phyloP scores from a whole-genome alignment of 331 rosid species.

The Malus hybrid region DNA sequence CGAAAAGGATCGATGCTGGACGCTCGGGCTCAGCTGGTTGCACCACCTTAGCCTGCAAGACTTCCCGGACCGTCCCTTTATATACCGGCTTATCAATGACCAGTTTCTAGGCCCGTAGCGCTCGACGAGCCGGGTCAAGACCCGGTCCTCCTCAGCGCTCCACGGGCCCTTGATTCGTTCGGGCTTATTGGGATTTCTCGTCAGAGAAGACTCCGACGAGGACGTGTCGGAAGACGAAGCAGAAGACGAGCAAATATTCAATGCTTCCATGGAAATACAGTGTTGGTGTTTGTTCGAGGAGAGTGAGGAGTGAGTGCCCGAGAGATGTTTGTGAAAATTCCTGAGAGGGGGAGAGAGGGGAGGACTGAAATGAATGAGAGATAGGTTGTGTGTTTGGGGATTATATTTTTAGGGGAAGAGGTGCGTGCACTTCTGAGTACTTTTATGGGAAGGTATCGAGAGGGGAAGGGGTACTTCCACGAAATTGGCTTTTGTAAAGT shows the following conservation, averaged over 20 bases:
- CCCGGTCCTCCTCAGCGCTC: conserved; percentile 89
- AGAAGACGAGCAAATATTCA: conserved; percentile 36
- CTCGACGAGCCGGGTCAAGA: conserved; percentile 64
- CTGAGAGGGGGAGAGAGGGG: not conserved
- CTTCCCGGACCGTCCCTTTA: conserved; percentile 82
- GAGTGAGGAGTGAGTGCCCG: not conserved
- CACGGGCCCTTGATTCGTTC: conserved; percentile 90
- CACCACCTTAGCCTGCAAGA: conserved; percentile 89
- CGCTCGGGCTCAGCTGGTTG: conserved; percentile 76
- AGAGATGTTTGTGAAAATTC: not conserved
- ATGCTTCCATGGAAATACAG: conserved; percentile 30
- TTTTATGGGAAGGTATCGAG: not conserved
- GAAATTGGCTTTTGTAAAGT: conserved; percentile 65
- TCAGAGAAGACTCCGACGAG: conserved; percentile 52
- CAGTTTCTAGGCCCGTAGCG: conserved; percentile 73
- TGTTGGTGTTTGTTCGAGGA: not conserved
- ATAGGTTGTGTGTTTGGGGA: not conserved
- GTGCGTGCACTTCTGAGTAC: conserved; percentile 26
- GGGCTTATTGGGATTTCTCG: conserved; percentile 12
- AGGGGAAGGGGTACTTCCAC: conserved; percentile 35
- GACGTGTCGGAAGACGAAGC: conserved; percentile 55
- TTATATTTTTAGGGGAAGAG: conserved; percentile 6
- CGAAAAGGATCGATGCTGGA: conserved; percentile 74
- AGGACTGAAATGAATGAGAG: not conserved
- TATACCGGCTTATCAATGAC: conserved; percentile 80